phyloP scores from a whole-genome alignment of 768 basidiomycete species.

The Clathrus columnatus region DNA sequence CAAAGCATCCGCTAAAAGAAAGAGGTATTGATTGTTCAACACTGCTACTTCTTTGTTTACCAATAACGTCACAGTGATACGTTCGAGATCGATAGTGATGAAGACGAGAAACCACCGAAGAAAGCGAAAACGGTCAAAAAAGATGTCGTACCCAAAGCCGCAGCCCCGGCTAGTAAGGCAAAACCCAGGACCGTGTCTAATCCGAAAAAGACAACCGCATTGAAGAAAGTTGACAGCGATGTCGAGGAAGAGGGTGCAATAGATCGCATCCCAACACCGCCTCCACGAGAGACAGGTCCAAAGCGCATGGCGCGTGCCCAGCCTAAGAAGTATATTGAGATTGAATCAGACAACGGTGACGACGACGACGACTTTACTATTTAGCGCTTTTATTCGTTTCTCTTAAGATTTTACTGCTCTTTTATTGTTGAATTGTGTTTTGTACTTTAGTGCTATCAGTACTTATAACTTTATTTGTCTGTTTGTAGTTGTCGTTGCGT shows the following conservation, averaged over 20 bases:
- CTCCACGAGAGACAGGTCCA: constrained; percentile 33
- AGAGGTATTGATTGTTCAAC: constrained; percentile 39
- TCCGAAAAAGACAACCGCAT: constrained; percentile 37
- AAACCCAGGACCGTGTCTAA: constrained; percentile 4
- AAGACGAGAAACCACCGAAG: not conserved
- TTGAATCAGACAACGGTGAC: constrained; percentile 38
- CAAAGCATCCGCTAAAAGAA: constrained; percentile 44
- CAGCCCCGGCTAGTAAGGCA: constrained; percentile 8
- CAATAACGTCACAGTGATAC: not conserved
- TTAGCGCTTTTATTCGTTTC: not conserved
- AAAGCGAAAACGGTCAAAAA: constrained; percentile 21
- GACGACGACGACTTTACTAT: constrained; percentile 25
- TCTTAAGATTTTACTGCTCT: not conserved
- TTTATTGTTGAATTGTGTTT: not conserved
- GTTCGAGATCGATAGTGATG: not conserved
- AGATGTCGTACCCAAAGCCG: not conserved
- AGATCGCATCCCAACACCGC: constrained; percentile 31
- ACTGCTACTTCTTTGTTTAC: not conserved
- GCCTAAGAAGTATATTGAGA: constrained; percentile 55
- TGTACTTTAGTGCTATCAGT: not conserved
- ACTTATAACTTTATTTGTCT: not conserved
- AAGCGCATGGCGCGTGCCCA: constrained; percentile 41
- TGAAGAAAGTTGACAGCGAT: constrained; percentile 32
- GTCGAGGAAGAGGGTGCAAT: constrained; percentile 40
- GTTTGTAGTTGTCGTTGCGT: not conserved